Base-by-base conservation (phyloP, 176 grass and related monocot species). In the Zizania latifolia region DNA sequence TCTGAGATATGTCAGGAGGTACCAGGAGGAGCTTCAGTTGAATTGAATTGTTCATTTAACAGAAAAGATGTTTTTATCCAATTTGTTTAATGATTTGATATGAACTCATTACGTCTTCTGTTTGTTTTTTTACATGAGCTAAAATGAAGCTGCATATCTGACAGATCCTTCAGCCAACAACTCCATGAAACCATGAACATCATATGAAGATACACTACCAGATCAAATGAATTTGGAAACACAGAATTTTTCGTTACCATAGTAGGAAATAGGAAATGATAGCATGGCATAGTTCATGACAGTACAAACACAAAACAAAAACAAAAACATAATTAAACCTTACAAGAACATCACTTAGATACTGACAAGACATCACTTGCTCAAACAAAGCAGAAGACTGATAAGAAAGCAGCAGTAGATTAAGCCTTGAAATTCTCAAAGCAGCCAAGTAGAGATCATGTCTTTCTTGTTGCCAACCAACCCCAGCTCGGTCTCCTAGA, bases 361-460 rank as follows among this genome's bases (percentile, higher is more conserved):
- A 14, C 29, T 4, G 27, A 76, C 44, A 55, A 67, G 6, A 24
- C 27, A 24, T 57, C 59, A 78, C 76, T 73, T 67, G 34, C 15
- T 78, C 50, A n/a, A n/a, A n/a, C n/a, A n/a, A n/a, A n/a, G n/a
- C n/a, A n/a, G n/a, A n/a, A n/a, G n/a, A n/a, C n/a, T n/a, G n/a
- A n/a, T n/a, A n/a, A n/a, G n/a, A 59, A 26, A 9, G 38, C 59
- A 87, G 74, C 85, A 87, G 85, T 5, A 72, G 62, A 32, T 58
- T 33, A 65, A n/a, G n/a, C n/a, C n/a, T n/a, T n/a, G n/a, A n/a
- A n/a, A n/a, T n/a, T n/a, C n/a, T n/a, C n/a, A n/a, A n/a, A 70
- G 57, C 65, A 71, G 58, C 72, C 21, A 71, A 62, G 61, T 50
- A 50, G 60, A 75, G 56, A 58, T 8, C 8, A 71, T 40, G n/a